Evolutionary conservation across 192 early-diverging fungal genomes (phyloP).

Genomic region (Phycomyces blakesleeanus): DNA sequence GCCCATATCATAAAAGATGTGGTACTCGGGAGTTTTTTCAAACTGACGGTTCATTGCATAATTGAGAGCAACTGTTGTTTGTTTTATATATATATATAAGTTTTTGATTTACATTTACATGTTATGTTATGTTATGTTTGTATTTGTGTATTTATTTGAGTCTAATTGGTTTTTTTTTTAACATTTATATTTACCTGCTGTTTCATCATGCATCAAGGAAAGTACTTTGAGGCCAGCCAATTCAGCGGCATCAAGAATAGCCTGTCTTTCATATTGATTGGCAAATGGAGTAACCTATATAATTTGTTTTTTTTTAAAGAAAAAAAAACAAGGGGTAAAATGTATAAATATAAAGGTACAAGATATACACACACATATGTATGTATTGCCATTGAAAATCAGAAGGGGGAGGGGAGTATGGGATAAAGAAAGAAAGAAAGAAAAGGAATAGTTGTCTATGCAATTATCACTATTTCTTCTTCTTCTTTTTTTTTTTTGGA

Average conservation of each 20-base stretch:
- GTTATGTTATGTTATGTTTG: not conserved
- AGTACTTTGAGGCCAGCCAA: slow-evolving; percentile 82
- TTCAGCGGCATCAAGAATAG: slow-evolving; percentile 89
- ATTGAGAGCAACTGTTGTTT: slow-evolving; percentile 73
- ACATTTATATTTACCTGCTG: slow-evolving; percentile 59
- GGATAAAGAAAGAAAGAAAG: too few relatives aligned
- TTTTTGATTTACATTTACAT: too few relatives aligned
- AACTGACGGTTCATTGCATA: slow-evolving; percentile 78
- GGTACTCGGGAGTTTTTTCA: slow-evolving; percentile 61
- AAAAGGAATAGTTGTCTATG: too few relatives aligned
- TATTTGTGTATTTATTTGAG: not conserved
- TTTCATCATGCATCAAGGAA: slow-evolving; percentile 88
- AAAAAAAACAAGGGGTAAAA: too few relatives aligned
- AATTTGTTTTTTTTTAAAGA: too few relatives aligned
- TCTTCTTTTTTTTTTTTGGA: too few relatives aligned
- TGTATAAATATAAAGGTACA: too few relatives aligned
- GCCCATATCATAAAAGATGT: slow-evolving; percentile 98
- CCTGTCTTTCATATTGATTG: slow-evolving; percentile 85
- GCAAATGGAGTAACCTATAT: slow-evolving; percentile 84
- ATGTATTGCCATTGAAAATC: too few relatives aligned
- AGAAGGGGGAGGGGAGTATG: too few relatives aligned
- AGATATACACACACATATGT: too few relatives aligned
- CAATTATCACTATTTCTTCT: too few relatives aligned
- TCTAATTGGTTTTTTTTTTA: not conserved
- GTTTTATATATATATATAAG: not conserved